Evolutionary conservation across 371 early-diverging fungal genomes (phyloP), one percentile per base, ranked within the genome.

Genomic region (Apophysomyces variabilis): DNA sequence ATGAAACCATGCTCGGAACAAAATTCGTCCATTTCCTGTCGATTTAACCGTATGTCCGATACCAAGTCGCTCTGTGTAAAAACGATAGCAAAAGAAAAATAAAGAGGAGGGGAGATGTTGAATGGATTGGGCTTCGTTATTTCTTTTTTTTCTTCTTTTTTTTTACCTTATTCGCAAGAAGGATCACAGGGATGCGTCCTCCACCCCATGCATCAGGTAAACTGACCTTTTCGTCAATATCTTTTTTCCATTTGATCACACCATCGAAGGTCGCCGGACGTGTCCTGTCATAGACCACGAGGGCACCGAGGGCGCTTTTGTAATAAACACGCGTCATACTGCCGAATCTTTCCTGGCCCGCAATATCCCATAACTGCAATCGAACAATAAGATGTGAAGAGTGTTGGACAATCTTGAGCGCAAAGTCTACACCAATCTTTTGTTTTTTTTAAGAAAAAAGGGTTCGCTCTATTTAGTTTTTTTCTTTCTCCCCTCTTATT

Each of bases 371-470:
- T 7, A 47, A 7, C 18, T 92, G 91, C 61, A 87, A 80, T 66
- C 84, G 74, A 56, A 87, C 81, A 44, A 84, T 78, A 6, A 80
- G 64, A 32, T 68, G 69, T 14, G 72, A 67, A 47, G 75, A 77
- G 79, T 80, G 82, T 59, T 85, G 83, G 35, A 90, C 81, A 38
- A 88, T 87, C 71, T 92, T 92, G 57, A 90, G 79, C 39, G 90
- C 90, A 77, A 92, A 92, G 63, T 92, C 92, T 32, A 92, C 92
- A 43, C 92, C 92, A 71, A 87, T 87, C 85, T 86, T 58, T 13
- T 39, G 14, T 32, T 36, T 26, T 5, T 11, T 37, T n/a, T 4
- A 32, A 7, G 4, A 11, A 41, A 41, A 41, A 41, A 11, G 41
- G 2, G 32, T 26, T 26, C 3, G 32, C 0, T 26, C 32, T 3